Percentiles rank a stretch among this genome's conserved stretches.
Conservation (phyloP, 208 protist genomes). For the Acanthamoeba triangularis region DNA sequence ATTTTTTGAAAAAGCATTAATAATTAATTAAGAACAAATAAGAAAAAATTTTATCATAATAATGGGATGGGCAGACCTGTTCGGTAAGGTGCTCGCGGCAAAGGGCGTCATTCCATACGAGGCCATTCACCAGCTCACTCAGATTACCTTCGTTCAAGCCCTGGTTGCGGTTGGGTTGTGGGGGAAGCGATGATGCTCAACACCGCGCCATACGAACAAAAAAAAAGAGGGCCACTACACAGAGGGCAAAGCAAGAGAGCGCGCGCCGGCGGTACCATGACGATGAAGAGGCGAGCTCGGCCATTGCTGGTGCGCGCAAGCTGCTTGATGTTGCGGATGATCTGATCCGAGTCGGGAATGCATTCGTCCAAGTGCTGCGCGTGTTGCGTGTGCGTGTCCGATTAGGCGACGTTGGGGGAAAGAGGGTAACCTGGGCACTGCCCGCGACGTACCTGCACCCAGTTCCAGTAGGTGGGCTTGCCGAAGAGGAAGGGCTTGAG, state of each 20-base stretch:
- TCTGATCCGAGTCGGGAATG: background rate
- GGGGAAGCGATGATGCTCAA: no score
- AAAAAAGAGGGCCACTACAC: background rate
- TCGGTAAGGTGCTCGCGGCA: constrained; percentile 1
- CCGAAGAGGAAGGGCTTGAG: constrained; percentile 37
- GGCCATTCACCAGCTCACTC: background rate
- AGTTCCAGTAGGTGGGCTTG: constrained; percentile 46
- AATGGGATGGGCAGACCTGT: background rate
- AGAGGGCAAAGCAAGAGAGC: background rate
- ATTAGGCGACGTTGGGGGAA: background rate
- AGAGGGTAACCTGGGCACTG: background rate
- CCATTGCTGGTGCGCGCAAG: constrained; percentile 9
- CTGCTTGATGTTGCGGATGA: constrained; percentile 32
- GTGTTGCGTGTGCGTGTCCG: background rate
- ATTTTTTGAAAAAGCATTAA: no score
- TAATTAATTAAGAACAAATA: background rate
- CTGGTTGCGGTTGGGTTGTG: background rate
- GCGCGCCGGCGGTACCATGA: background rate
- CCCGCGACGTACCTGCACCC: constrained; percentile 6
- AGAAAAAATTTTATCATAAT: background rate
- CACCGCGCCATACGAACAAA: background rate
- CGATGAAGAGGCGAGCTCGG: background rate
- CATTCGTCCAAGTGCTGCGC: constrained; percentile 4
- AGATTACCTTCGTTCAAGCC: constrained; percentile 4
- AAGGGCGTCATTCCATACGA: background rate